A percentile compares a stretch with the other conserved stretches of the same genome.
Conservation (phyloP, 2,329 filamentous ascomycete species). For the Penicillium sumatraense region DNA sequence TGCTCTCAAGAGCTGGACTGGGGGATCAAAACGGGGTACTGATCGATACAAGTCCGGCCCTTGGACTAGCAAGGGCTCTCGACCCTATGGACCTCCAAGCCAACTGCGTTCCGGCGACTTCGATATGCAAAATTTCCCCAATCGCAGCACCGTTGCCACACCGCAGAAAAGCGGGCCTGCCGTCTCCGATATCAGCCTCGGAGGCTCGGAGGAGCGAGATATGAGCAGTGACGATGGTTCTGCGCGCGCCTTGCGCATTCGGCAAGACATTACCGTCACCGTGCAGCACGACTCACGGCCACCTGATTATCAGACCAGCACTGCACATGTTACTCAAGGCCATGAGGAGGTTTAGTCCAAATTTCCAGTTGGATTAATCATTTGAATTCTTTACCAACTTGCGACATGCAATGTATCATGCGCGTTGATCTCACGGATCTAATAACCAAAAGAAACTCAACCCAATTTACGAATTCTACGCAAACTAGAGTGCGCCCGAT, state of each 20-base stretch:
- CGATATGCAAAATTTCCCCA: constrained; percentile 35
- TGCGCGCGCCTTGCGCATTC: constrained; percentile 41
- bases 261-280: constrained; percentile 45
- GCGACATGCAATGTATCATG: background rate
- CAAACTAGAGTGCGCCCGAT: constrained; percentile 16
- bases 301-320: constrained; percentile 14
- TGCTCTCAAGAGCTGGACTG: constrained; percentile 45
- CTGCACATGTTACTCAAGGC: constrained; percentile 11
- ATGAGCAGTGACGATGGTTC: constrained; percentile 42
- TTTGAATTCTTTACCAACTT: background rate
- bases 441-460: background rate
- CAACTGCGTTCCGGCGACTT: constrained; percentile 34
- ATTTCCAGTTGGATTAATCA: background rate
- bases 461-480: constrained; percentile 9
- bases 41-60: constrained; percentile 39
- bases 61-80: constrained; percentile 36
- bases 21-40: constrained; percentile 39
- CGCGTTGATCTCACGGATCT: background rate
- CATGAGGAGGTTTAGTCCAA: constrained; percentile 20
- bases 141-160: constrained; percentile 27
- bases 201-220: constrained; percentile 32
- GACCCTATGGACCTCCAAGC: constrained; percentile 34
- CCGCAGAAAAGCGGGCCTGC: constrained; percentile 29
- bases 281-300: constrained; percentile 25
- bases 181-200: constrained; percentile 32